Percentiles rank a stretch among this genome's conserved stretches.
Conservation (phyloP, 2,329 filamentous ascomycete genomes). For the Immersiporthe knoxdaviesiana region DNA sequence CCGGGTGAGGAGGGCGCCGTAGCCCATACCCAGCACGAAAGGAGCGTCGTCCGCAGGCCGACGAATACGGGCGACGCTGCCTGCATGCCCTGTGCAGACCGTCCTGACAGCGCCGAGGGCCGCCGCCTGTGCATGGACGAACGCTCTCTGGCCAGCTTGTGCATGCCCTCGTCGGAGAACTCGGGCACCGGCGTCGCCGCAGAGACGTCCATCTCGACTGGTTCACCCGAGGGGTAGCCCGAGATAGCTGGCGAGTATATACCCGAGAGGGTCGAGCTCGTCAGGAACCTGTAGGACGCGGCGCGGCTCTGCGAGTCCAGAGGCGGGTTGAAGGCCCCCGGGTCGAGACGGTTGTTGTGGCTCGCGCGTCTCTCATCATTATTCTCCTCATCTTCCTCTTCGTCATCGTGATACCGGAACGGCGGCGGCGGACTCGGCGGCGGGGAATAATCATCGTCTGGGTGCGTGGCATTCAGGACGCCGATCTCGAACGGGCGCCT, state of each 20-base stretch:
- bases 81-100: conserved; percentile 21
- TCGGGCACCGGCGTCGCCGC: conserved; percentile 58
- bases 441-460: conserved; percentile 40
- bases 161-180: conserved; percentile 49
- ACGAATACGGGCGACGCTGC: conserved; percentile 52
- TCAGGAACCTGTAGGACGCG: conserved; percentile 82
- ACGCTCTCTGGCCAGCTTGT: conserved; percentile 48
- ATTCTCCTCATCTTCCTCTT: not conserved
- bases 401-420: conserved; percentile 56
- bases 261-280: conserved; percentile 84
- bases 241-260: conserved; percentile 78
- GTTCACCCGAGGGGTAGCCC: conserved; percentile 44
- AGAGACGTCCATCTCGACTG: conserved; percentile 44
- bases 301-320: conserved; percentile 63
- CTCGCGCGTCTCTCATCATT: conserved; percentile 33
- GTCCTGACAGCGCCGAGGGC: conserved; percentile 39
- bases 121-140: conserved; percentile 41
- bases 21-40: conserved; percentile 83
- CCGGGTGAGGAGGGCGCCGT: conserved; percentile 79
- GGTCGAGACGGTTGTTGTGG: conserved; percentile 43
- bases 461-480: conserved; percentile 50
- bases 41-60: conserved; percentile 60
- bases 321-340: conserved; percentile 33
- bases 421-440: conserved; percentile 37
- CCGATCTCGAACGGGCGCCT: conserved; percentile 71